Evolutionary conservation across 148 eudicot species (phyloP).

Genomic region (Rhododendron ovatum): DNA sequence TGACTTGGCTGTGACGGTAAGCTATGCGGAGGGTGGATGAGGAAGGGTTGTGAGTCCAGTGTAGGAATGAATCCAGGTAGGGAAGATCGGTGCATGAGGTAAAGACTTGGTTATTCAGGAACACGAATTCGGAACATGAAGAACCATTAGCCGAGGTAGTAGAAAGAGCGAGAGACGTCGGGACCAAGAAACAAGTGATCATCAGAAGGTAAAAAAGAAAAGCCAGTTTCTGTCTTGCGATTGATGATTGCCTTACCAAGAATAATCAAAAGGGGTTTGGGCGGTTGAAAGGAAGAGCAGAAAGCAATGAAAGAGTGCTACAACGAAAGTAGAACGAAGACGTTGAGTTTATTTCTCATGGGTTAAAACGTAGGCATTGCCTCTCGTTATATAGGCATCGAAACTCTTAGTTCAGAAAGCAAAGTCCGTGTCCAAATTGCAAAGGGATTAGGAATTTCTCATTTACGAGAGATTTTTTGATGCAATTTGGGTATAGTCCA

Average conservation of each 20-base stretch:
- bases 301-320: not conserved
- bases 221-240: not conserved
- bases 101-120: slow-evolving; percentile 9
- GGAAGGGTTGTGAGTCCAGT: slow-evolving; percentile 25
- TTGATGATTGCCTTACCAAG: not conserved
- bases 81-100: slow-evolving; percentile 16
- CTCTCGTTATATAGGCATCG: too few relatives aligned
- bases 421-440: too few relatives aligned
- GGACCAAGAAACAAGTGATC: not conserved
- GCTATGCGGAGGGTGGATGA: slow-evolving; percentile 23
- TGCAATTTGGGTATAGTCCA: too few relatives aligned
- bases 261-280: not conserved
- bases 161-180: too few relatives aligned
- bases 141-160: too few relatives aligned
- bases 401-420: too few relatives aligned
- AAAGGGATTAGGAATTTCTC: too few relatives aligned
- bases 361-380: too few relatives aligned
- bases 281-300: not conserved
- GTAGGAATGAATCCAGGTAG: slow-evolving; percentile 13
- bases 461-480: too few relatives aligned
- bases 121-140: slow-evolving; percentile 4
- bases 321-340: not conserved
- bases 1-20: slow-evolving; percentile 15
- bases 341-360: not conserved
- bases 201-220: not conserved